Conservation (phyloP, 2,329 filamentous ascomycete genomes). For the Pleoardoris graminearum region DNA sequence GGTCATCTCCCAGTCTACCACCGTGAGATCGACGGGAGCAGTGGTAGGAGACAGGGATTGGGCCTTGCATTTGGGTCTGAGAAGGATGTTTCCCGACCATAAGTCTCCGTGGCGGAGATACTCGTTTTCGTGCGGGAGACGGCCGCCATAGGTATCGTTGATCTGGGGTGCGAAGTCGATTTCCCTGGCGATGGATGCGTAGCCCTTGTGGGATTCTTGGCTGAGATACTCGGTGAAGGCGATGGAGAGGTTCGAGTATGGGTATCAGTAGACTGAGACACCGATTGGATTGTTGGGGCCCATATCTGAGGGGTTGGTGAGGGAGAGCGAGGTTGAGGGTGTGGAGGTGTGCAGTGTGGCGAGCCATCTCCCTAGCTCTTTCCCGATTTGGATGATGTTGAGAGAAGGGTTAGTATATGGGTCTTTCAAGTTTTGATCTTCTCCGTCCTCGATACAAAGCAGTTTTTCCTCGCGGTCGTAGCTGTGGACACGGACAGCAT, state of each 20-base stretch:
- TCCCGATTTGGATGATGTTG: constrained; percentile 27
- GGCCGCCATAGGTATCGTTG: constrained; percentile 33
- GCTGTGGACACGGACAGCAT: constrained; percentile 22
- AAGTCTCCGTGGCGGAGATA: constrained; percentile 47
- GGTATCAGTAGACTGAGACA: constrained; percentile 32
- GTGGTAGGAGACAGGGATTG: too few species aligned
- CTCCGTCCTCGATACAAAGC: constrained; percentile 38
- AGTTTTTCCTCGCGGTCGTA: constrained; percentile 35
- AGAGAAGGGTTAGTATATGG: constrained; percentile 30
- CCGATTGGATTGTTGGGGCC: constrained; percentile 31
- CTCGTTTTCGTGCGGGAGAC: constrained; percentile 34
- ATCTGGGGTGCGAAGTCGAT: constrained; percentile 27
- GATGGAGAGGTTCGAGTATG: constrained; percentile 32
- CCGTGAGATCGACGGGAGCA: constrained; percentile 19
- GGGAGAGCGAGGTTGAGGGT: constrained; percentile 14
- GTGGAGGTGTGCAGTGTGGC: constrained; percentile 30
- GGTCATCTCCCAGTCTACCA: constrained; percentile 45
- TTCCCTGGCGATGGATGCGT: constrained; percentile 6
- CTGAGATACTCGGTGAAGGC: constrained; percentile 21
- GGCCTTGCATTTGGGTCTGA: constrained; percentile 14
- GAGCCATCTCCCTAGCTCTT: constrained; percentile 38
- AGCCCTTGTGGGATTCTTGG: background rate
- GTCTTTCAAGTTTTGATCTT: constrained; percentile 34
- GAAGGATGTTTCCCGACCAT: constrained; percentile 45
- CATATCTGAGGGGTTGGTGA: background rate